Evolutionary conservation across 2,329 filamentous ascomycete species (phyloP).

Genomic region (Penicillium janthinellum): DNA sequence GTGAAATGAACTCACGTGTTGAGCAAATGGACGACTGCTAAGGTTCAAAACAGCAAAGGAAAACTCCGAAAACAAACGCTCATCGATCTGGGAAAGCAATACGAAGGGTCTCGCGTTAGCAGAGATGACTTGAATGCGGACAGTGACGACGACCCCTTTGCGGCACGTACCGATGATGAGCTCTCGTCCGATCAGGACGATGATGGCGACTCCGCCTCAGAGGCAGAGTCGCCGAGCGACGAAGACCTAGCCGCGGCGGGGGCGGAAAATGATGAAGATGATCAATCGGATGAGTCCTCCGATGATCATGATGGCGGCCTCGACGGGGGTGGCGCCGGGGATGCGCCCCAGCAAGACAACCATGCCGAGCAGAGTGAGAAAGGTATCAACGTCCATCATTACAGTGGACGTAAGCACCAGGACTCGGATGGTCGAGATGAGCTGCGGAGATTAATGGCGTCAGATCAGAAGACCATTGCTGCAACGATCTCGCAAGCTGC

Average conservation of each 20-base stretch:
- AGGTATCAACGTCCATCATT: slow-evolving; percentile 16
- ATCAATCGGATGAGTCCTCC: slow-evolving; percentile 23
- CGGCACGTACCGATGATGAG: slow-evolving; percentile 37
- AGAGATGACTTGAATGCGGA: slow-evolving; percentile 66
- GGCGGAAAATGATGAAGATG: slow-evolving; percentile 29
- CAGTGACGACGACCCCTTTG: slow-evolving; percentile 52
- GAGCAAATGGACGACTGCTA: slow-evolving; percentile 6
- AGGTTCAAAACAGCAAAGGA: slow-evolving; percentile 63
- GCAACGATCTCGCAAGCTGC: slow-evolving; percentile 67
- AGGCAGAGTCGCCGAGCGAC: background rate
- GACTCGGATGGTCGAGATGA: slow-evolving; percentile 54
- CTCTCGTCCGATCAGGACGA: slow-evolving; percentile 32
- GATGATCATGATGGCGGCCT: background rate
- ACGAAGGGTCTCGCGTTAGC: slow-evolving; percentile 75
- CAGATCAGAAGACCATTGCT: slow-evolving; percentile 67
- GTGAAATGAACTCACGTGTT: slow-evolving; percentile 20
- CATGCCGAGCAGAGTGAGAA: too few relatives aligned
- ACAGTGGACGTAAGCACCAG: background rate
- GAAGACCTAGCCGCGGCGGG: slow-evolving; percentile 11
- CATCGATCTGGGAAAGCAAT: slow-evolving; percentile 72
- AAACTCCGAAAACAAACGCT: slow-evolving; percentile 75
- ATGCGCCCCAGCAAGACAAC: too few relatives aligned
- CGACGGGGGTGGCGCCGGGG: too few relatives aligned
- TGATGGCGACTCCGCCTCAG: slow-evolving; percentile 8
- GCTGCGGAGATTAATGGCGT: slow-evolving; percentile 67